phyloP scores from a whole-genome alignment of 805 yeast species.

The Myxozyma sirexii region DNA sequence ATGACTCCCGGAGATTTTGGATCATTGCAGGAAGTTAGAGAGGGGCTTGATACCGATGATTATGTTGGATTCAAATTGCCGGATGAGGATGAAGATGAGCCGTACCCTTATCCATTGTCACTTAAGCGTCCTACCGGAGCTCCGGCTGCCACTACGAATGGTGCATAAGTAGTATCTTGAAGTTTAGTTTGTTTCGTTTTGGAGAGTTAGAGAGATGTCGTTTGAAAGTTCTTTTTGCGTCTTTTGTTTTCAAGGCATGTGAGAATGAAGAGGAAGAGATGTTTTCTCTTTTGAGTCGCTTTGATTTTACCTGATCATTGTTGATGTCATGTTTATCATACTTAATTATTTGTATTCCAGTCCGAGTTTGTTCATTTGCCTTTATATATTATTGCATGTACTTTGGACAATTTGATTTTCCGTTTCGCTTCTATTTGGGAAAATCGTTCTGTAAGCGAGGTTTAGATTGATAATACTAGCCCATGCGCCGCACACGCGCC shows the following conservation, averaged over 20 bases:
- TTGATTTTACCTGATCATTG: no score
- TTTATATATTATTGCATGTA: slow-evolving; percentile 1
- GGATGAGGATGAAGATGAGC: slow-evolving; percentile 44
- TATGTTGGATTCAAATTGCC: slow-evolving; percentile 54
- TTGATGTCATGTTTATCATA: neutral
- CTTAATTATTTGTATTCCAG: neutral
- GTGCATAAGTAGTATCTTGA: neutral
- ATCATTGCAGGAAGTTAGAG: slow-evolving; percentile 87
- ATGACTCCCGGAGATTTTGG: slow-evolving; percentile 99
- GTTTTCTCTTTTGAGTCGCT: no score
- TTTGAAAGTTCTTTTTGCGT: no score
- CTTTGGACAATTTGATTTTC: neutral
- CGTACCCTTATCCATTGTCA: slow-evolving; percentile 37
- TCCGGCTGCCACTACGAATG: neutral
- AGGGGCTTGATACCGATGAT: slow-evolving; percentile 71
- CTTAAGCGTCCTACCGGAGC: slow-evolving; percentile 19
- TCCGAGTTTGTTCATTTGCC: neutral
- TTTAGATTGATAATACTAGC: neutral
- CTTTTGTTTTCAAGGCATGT: no score
- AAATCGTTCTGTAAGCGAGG: neutral
- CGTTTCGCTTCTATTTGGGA: no score
- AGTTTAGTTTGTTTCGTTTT: neutral
- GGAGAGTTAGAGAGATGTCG: no score
- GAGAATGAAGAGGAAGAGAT: no score
- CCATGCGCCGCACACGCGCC: no score